These are phyloP conservation scores for Penicillium sp. DNA, from an alignment of 2,329 filamentous ascomycete genomes.

Conservation along the genomic window DNA sequence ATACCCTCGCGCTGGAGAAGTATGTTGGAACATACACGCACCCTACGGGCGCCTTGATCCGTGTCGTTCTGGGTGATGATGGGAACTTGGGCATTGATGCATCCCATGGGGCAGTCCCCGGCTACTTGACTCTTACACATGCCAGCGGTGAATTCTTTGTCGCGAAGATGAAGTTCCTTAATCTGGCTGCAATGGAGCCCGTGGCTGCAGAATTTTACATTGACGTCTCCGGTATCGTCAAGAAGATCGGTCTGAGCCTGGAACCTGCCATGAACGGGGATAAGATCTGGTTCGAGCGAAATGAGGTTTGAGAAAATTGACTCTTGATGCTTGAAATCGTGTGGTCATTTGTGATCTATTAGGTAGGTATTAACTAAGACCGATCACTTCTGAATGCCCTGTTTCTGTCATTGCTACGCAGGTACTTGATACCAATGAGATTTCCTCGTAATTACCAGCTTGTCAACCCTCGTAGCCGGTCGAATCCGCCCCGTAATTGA, in stretches of 20 bases:
- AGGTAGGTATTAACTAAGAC: background rate
- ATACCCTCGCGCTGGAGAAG: slow-evolving; percentile 10
- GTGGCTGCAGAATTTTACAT: slow-evolving; percentile 20
- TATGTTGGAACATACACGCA: slow-evolving; percentile 24
- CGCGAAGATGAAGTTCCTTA: slow-evolving; percentile 1
- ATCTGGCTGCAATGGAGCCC: background rate
- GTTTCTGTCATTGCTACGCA: too few species aligned
- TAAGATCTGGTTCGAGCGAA: slow-evolving; percentile 22
- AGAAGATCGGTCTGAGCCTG: slow-evolving; percentile 14
- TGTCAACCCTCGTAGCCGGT: slow-evolving; percentile 69
- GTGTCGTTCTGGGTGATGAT: slow-evolving; percentile 1
- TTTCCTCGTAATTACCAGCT: slow-evolving; percentile 50
- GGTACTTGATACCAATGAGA: too few species aligned
- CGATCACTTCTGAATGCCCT: too few species aligned
- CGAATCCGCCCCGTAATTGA: slow-evolving; percentile 83
- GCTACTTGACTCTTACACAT: slow-evolving; percentile 15
- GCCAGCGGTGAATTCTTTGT: slow-evolving; percentile 25
- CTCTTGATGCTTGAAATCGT: background rate
- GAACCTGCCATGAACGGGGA: slow-evolving; percentile 14
- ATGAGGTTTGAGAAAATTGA: slow-evolving; percentile 11
- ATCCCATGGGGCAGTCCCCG: slow-evolving; percentile 11
- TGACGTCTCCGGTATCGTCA: slow-evolving; percentile 4
- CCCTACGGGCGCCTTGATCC: slow-evolving; percentile 6
- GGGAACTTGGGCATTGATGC: slow-evolving; percentile 12
- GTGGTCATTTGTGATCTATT: background rate